phyloP scores from a whole-genome alignment of 331 rosid species.

The Telfairia occidentalis region DNA sequence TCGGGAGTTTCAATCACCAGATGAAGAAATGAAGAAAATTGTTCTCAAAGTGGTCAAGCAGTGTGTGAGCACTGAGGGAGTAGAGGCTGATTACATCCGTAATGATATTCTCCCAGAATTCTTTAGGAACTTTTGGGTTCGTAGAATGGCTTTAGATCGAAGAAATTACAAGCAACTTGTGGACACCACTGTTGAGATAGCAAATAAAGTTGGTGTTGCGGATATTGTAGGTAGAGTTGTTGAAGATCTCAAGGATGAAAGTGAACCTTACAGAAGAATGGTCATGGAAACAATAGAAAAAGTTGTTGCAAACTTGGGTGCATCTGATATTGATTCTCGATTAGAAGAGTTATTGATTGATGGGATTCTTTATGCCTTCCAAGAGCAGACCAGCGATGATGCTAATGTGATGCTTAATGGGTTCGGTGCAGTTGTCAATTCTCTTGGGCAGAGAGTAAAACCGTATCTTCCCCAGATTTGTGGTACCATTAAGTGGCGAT shows the following conservation, averaged over 20 bases:
- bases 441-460: constrained; percentile 84
- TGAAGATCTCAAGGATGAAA: constrained; percentile 91
- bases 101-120: constrained; percentile 77
- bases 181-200: constrained; percentile 86
- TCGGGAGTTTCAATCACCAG: constrained; percentile 92
- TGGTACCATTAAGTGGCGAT: constrained; percentile 86
- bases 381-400: constrained; percentile 97
- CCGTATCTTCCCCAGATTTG: constrained; percentile 88
- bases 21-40: constrained; percentile 96
- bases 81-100: constrained; percentile 75
- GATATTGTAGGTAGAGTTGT: constrained; percentile 79
- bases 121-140: constrained; percentile 75
- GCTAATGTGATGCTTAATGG: constrained; percentile 94
- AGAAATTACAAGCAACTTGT: constrained; percentile 80
- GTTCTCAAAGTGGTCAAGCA: constrained; percentile 92
- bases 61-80: constrained; percentile 89
- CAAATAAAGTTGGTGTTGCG: constrained; percentile 77
- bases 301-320: constrained; percentile 79
- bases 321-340: constrained; percentile 78
- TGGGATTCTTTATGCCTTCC: constrained; percentile 86
- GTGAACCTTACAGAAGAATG: constrained; percentile 87
- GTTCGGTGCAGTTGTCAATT: constrained; percentile 83
- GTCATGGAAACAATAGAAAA: constrained; percentile 96
- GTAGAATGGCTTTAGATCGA: constrained; percentile 89
- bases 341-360: constrained; percentile 87